Conservation (phyloP, 768 basidiomycete genomes). For the Lepiota subincarnata region DNA sequence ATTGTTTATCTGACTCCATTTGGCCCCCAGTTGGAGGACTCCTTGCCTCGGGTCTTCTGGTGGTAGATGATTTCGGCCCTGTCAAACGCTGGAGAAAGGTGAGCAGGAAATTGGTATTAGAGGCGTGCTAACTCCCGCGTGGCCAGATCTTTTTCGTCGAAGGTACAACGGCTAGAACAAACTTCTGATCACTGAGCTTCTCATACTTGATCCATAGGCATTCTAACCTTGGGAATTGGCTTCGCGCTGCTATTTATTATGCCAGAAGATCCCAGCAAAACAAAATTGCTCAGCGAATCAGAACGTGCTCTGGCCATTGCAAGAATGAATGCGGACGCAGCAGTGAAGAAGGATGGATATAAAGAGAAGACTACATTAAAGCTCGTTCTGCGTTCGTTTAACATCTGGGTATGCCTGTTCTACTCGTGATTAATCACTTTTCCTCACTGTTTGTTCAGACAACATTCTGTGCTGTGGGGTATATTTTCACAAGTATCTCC, state of each 20-base stretch:
- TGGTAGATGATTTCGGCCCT: conserved; percentile 24
- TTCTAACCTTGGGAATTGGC: conserved; percentile 26
- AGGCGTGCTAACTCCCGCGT: no score
- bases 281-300: conserved; percentile 23
- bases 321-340: conserved; percentile 26
- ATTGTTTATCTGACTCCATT: neutral
- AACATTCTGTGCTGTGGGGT: conserved; percentile 3
- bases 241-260: conserved; percentile 22
- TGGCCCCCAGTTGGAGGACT: conserved; percentile 29
- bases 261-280: conserved; percentile 23
- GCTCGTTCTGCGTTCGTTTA: no score
- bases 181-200: no score
- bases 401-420: no score
- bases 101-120: no score
- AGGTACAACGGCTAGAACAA: conserved; percentile 20
- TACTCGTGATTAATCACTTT: no score
- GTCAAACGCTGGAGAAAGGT: conserved; percentile 31
- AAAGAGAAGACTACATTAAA: no score
- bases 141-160: conserved; percentile 38
- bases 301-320: conserved; percentile 25
- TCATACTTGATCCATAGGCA: no score
- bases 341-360: neutral
- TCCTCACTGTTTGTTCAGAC: no score
- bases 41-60: conserved; percentile 31
- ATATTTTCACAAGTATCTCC: conserved; percentile 27